Conservation (phyloP, 164 flowering plant genomes). For the Stephania yunnanensis region DNA sequence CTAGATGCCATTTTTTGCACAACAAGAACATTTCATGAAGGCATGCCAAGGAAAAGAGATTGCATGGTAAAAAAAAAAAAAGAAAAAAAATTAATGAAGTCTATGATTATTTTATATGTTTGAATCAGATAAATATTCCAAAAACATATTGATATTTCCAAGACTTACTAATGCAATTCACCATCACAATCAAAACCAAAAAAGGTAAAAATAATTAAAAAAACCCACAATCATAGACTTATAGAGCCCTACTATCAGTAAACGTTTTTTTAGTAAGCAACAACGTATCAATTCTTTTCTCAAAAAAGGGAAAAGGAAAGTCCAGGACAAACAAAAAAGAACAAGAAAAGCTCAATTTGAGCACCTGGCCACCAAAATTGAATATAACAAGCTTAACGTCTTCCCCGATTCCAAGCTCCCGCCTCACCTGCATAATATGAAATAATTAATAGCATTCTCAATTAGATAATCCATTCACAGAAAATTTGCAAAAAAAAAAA, state of each 20-base stretch:
- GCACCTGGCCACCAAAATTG: conserved; percentile 97
- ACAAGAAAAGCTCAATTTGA: background rate
- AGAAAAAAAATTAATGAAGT: too few species aligned
- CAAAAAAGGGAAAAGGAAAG: background rate
- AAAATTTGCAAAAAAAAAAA: background rate
- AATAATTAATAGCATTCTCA: background rate
- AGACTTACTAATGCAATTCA: background rate
- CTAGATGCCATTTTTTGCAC: too few species aligned
- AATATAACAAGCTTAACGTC: conserved; percentile 82
- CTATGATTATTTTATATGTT: background rate
- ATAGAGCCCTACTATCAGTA: background rate
- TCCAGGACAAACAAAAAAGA: background rate
- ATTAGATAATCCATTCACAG: background rate
- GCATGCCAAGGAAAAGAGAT: background rate
- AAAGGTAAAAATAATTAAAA: background rate
- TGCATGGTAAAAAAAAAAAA: too few species aligned
- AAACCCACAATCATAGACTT: background rate
- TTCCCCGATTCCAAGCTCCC: conserved; percentile 69
- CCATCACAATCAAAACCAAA: too few species aligned
- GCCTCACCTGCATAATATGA: conserved; percentile 49
- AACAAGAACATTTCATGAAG: too few species aligned
- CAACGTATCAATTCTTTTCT: background rate
- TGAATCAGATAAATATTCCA: background rate
- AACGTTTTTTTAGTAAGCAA: background rate
- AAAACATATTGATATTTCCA: background rate